A percentile compares a stretch with the other conserved stretches of the same genome.
Evolutionary conservation across 805 yeast genomes (phyloP).

Genomic region (Candida glaebosa): DNA sequence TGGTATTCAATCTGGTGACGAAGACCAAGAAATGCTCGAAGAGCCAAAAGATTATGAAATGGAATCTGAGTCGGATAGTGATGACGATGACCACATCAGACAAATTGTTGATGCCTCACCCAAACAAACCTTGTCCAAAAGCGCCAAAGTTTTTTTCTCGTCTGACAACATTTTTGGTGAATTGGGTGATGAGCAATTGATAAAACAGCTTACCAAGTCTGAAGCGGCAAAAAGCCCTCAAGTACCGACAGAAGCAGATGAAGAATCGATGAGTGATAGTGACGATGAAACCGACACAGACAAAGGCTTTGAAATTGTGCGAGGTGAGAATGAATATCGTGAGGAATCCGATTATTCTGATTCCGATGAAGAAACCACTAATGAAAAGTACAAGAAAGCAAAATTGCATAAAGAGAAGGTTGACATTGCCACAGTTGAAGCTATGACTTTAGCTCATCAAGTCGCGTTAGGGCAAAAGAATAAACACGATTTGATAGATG

Average conservation of each 20-base stretch:
- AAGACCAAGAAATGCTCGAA: constrained; percentile 23
- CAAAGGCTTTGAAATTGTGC: constrained; percentile 44
- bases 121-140: constrained; percentile 30
- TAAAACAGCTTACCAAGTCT: constrained; percentile 34
- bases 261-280: not conserved
- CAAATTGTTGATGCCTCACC: constrained; percentile 49
- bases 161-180: constrained; percentile 39
- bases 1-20: constrained; percentile 55
- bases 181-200: constrained; percentile 46
- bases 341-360: constrained; percentile 39
- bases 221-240: constrained; percentile 5
- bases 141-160: constrained; percentile 38
- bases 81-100: constrained; percentile 67
- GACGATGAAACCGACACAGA: constrained; percentile 26
- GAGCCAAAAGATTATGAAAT: constrained; percentile 45
- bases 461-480: constrained; percentile 85
- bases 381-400: constrained; percentile 34
- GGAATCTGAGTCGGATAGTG: constrained; percentile 47
- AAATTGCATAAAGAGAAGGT: constrained; percentile 58
- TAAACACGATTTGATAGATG: constrained; percentile 83
- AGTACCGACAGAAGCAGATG: not conserved
- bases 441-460: constrained; percentile 97
- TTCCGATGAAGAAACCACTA: constrained; percentile 48
- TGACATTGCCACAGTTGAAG: constrained; percentile 88
- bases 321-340: constrained; percentile 23